These are phyloP conservation scores for Golubevia pallescens DNA, from an alignment of 1,284 basidiomycete genomes.

Conservation along the genomic window DNA sequence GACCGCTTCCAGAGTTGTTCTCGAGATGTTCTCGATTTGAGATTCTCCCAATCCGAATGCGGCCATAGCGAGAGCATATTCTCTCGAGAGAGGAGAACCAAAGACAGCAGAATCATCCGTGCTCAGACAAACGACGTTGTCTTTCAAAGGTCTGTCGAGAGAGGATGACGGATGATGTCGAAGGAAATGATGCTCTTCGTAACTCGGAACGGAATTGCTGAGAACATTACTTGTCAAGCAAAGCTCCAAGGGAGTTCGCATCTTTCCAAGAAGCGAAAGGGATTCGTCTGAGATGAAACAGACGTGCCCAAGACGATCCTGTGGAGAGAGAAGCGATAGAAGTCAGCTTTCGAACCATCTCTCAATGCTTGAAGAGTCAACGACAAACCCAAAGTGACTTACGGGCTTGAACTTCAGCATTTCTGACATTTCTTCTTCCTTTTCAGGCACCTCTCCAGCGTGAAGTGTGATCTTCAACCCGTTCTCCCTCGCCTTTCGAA, in stretches of 20 bases:
- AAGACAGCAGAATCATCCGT: constrained; percentile 39
- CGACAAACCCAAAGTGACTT: background rate
- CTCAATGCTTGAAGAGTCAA: background rate
- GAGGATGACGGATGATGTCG: constrained; percentile 9
- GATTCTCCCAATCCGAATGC: constrained; percentile 13
- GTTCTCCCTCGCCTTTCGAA: constrained; percentile 6
- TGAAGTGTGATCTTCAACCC: constrained; percentile 30
- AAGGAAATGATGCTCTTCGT: constrained; percentile 19
- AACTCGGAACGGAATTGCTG: constrained; percentile 9
- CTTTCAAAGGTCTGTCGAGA: background rate
- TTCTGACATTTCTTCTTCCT: constrained; percentile 12
- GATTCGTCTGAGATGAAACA: constrained; percentile 21
- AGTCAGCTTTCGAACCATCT: background rate
- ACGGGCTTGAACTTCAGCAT: constrained; percentile 27
- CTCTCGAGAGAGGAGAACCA: constrained; percentile 21
- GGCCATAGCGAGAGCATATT: constrained; percentile 24
- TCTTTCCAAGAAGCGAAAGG: constrained; percentile 1
- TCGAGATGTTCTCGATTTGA: background rate
- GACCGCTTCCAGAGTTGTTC: background rate
- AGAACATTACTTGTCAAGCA: constrained; percentile 36
- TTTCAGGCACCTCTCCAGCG: constrained; percentile 21
- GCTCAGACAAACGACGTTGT: constrained; percentile 12
- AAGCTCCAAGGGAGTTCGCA: constrained; percentile 21
- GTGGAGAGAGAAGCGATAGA: background rate
- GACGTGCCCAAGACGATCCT: constrained; percentile 29